Evolutionary conservation across 169 alveolate species (phyloP).

Genomic region (Plasmodium vinckei): DNA sequence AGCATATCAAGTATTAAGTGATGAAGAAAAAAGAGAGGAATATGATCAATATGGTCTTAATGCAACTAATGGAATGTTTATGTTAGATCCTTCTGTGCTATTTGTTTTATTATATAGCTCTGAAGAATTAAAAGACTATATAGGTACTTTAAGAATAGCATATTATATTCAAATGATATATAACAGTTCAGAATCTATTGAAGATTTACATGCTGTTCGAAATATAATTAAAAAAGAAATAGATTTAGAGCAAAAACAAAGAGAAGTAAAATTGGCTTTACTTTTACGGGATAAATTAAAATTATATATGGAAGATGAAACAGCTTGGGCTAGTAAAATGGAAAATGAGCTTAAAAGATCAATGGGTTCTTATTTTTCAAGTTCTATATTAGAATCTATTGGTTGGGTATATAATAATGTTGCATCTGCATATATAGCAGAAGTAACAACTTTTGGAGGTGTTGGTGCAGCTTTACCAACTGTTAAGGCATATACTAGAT

Average conservation of each 20-base stretch:
- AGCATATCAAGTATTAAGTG: slow-evolving; percentile 83
- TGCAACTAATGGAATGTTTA: slow-evolving; percentile 74
- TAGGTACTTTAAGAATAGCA: slow-evolving; percentile 81
- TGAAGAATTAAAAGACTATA: slow-evolving; percentile 80
- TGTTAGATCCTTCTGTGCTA: slow-evolving; percentile 77
- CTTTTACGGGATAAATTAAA: slow-evolving; percentile 75
- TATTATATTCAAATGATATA: slow-evolving; percentile 37
- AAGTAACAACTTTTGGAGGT: slow-evolving; percentile 84
- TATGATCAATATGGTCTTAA: slow-evolving; percentile 79
- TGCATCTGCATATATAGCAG: slow-evolving; percentile 80
- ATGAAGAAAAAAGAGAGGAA: slow-evolving; percentile 73
- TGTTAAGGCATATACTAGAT: slow-evolving; percentile 80
- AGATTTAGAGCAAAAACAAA: slow-evolving; percentile 78
- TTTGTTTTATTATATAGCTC: slow-evolving; percentile 85
- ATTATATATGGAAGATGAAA: slow-evolving; percentile 60
- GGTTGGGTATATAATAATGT: slow-evolving; percentile 86
- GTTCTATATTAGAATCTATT: slow-evolving; percentile 81
- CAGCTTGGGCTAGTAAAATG: slow-evolving; percentile 48
- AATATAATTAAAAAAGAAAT: slow-evolving; percentile 33
- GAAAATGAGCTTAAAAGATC: slow-evolving; percentile 37
- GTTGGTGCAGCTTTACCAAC: slow-evolving; percentile 82
- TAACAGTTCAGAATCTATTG: slow-evolving; percentile 21
- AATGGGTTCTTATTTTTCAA: slow-evolving; percentile 78
- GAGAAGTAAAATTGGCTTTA: slow-evolving; percentile 81
- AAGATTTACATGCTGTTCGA: slow-evolving; percentile 16